phyloP scores from a whole-genome alignment of 306 rosid species.

The Gastrolobium bilobum region DNA sequence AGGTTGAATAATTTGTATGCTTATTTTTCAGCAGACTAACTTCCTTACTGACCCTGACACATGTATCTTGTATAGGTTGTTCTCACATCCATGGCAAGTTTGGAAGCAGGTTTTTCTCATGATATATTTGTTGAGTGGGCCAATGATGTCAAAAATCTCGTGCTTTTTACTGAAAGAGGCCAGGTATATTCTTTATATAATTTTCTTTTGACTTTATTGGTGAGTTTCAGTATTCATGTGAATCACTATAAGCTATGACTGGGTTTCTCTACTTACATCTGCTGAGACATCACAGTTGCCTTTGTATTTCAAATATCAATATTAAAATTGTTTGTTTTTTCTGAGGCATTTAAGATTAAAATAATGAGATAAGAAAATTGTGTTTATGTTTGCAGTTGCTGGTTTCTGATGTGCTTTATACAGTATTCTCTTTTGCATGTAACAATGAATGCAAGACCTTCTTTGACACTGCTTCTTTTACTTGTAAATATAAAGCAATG shows the following conservation, averaged over 20 bases:
- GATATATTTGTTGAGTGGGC: conserved; percentile 98
- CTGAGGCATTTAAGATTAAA: background rate
- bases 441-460: background rate
- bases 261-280: conserved; percentile 4
- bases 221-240: conserved; percentile 40
- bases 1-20: conserved; percentile 62
- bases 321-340: conserved; percentile 8
- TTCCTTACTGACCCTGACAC: conserved; percentile 38
- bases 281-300: conserved; percentile 26
- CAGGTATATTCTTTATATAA: conserved; percentile 68
- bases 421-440: conserved; percentile 4
- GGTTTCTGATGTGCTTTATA: background rate
- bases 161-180: conserved; percentile 94
- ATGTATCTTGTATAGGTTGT: conserved; percentile 71
- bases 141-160: conserved; percentile 75
- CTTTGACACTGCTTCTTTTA: conserved; percentile 19
- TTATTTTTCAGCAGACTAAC: conserved; percentile 30
- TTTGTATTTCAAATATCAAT: conserved; percentile 22
- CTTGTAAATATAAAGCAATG: background rate
- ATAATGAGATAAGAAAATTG: background rate
- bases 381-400: conserved; percentile 15
- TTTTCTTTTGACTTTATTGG: background rate
- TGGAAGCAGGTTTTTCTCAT: conserved; percentile 98
- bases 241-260: conserved; percentile 12
- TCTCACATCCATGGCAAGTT: conserved; percentile 97